These are phyloP conservation scores for Rutstroemia sp. DNA, from an alignment of 2,329 filamentous ascomycete species.

Conservation along the genomic window DNA sequence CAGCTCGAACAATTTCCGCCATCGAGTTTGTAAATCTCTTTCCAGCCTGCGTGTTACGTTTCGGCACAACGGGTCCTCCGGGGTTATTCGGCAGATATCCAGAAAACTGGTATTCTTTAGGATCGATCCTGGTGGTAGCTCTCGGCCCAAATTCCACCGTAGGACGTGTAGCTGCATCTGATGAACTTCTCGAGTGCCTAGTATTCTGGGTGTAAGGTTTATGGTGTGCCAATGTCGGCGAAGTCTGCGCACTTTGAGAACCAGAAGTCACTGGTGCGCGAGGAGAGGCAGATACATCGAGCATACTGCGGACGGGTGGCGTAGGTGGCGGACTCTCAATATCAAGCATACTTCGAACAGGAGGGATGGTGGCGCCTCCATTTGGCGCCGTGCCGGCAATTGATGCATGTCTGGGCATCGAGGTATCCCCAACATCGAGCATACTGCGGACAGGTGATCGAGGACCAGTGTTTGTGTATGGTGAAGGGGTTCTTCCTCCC, in stretches of 20 bases:
- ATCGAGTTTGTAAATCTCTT: conserved; percentile 37
- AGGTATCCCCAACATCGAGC: conserved; percentile 32
- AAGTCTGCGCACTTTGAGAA: conserved; percentile 40
- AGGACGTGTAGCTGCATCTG: conserved; percentile 44
- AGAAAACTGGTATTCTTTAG: conserved; percentile 54
- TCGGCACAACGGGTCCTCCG: conserved; percentile 36
- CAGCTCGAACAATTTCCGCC: conserved; percentile 44
- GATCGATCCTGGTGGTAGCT: conserved; percentile 31
- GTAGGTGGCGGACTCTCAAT: conserved; percentile 30
- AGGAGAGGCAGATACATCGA: conserved; percentile 41
- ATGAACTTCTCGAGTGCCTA: conserved; percentile 40
- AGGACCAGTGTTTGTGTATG: conserved; percentile 39
- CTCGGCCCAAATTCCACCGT: conserved; percentile 39
- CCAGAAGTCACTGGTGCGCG: conserved; percentile 31
- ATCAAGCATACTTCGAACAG: conserved; percentile 61
- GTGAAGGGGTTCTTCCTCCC: conserved; percentile 41
- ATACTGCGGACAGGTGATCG: conserved; percentile 62
- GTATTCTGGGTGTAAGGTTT: conserved; percentile 28
- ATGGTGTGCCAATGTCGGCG: conserved; percentile 37
- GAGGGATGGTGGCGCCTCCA: conserved; percentile 31
- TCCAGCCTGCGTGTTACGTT: conserved; percentile 43
- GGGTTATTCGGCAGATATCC: conserved; percentile 47
- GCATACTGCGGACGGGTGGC: conserved; percentile 54
- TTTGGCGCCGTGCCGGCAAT: conserved; percentile 5
- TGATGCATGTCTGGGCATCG: conserved; percentile 6